These are phyloP conservation scores for Daedaleopsis sinensis DNA, from an alignment of 768 basidiomycete genomes.

Conservation along the genomic window DNA sequence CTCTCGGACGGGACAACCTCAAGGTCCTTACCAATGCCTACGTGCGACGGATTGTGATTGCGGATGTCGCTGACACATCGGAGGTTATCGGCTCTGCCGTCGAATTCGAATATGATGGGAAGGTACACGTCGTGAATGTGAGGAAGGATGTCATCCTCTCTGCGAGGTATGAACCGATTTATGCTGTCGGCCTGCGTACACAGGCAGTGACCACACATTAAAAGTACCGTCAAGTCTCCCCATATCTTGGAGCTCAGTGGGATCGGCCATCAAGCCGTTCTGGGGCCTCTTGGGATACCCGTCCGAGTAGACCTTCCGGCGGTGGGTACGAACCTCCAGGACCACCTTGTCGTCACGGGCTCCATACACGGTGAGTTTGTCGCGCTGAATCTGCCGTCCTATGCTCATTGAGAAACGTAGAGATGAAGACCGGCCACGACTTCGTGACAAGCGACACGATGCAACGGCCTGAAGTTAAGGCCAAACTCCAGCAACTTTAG, in stretches of 20 bases:
- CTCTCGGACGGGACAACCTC: constrained; percentile 30
- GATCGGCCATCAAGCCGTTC: constrained; percentile 42
- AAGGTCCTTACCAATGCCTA: constrained; percentile 30
- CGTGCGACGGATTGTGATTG: constrained; percentile 21
- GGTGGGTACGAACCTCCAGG: constrained; percentile 53
- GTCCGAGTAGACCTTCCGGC: constrained; percentile 44
- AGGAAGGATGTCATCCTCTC: constrained; percentile 47
- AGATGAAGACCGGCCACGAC: constrained; percentile 3
- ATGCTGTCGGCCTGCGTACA: too few relatives aligned
- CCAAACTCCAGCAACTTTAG: constrained; percentile 8
- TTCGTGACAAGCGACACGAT: constrained; percentile 13
- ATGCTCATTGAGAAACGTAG: not conserved
- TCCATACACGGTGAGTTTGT: constrained; percentile 24
- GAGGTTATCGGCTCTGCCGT: constrained; percentile 37
- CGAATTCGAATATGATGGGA: constrained; percentile 34
- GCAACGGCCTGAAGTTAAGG: constrained; percentile 1
- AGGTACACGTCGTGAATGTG: constrained; percentile 35
- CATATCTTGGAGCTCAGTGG: constrained; percentile 54
- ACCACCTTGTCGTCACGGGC: constrained; percentile 36
- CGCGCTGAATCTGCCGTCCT: not conserved
- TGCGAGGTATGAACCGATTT: too few relatives aligned
- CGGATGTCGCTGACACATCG: constrained; percentile 1
- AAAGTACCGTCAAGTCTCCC: constrained; percentile 47
- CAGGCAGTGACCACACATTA: too few relatives aligned
- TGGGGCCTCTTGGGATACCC: constrained; percentile 38